A percentile compares a stretch with the other conserved stretches of the same genome.
Evolutionary conservation across 768 basidiomycete genomes (phyloP).

Genomic region (Xerocomellus amylosporus): DNA sequence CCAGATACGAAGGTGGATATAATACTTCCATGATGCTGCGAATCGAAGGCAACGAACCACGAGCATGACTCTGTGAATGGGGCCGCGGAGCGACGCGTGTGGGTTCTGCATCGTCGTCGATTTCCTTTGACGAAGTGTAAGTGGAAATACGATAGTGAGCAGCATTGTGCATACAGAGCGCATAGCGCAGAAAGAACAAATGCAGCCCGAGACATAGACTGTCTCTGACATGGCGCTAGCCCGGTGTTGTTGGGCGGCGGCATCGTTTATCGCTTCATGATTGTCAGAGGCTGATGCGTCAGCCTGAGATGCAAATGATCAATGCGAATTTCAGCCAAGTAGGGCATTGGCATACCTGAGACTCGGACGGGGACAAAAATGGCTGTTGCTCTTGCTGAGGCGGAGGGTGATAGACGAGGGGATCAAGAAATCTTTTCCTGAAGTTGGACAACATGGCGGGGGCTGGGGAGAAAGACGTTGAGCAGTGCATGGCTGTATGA

Average conservation of each 20-base stretch:
- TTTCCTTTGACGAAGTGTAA: constrained; percentile 15
- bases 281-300: neutral
- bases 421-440: neutral
- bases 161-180: constrained; percentile 1
- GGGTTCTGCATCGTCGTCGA: neutral
- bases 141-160: neutral
- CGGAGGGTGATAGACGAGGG: neutral
- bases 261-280: neutral
- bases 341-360: neutral
- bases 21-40: constrained; percentile 25
- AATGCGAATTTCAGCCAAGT: neutral
- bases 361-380: neutral
- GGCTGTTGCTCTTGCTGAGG: neutral
- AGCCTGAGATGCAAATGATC: neutral
- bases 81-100: neutral
- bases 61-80: neutral
- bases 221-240: neutral
- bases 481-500: neutral
- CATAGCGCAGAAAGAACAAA: neutral
- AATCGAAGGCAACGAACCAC: constrained; percentile 15
- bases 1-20: constrained; percentile 25
- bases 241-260: neutral
- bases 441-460: constrained; percentile 15
- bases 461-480: neutral
- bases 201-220: neutral